Evolutionary conservation across 2,329 filamentous ascomycete species (phyloP), one percentile per base, ranked within the genome.

Genomic region (Cladosporium sp.): DNA sequence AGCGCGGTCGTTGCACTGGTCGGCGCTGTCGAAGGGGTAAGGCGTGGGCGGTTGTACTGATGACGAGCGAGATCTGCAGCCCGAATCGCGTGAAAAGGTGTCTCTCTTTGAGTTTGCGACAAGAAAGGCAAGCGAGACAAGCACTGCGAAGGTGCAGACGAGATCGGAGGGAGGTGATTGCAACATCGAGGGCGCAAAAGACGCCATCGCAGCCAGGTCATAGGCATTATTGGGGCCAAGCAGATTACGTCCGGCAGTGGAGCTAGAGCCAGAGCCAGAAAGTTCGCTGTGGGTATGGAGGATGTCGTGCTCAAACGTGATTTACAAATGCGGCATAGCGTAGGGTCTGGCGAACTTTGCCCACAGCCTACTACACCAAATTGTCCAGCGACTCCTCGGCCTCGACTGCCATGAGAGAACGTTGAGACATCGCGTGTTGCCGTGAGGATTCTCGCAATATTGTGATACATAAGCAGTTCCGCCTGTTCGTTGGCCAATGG

Each of bases 191-290:
- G 50, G 37, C 31, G 26, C 33, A 56, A 33, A 63, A 63, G 61
- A 21, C 61, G 61, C 61, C 61, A 63, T 63, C 61, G 61, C 61
- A 10, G 50, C 49, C 50, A 63, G 33, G 61, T 63, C 61, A 63
- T 63, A 44, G 61, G 26, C 23, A 63, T 44, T 33, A 26, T 26
- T 26, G 23, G 50, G 33, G 61, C 61, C 61, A 63, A 63, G 61
- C 59, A 52, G 60, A 46, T 63, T 63, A 63, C 61, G 61, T 63
- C 33, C 61, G 50, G 50, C 50, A 46, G 61, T 63, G 61, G 61
- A 63, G 49, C 61, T 63, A 35, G 35, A 40, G 33, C 49, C 49
- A 37, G 50, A 55, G 26, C 61, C 50, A 63, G 61, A 63, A 56
- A 46, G 50, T 63, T 59, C 56, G 33, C 33, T 44, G 59, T 44